Evolutionary conservation across 805 yeast species (phyloP).

Genomic region (Schwanniomyces vanrijiae): DNA sequence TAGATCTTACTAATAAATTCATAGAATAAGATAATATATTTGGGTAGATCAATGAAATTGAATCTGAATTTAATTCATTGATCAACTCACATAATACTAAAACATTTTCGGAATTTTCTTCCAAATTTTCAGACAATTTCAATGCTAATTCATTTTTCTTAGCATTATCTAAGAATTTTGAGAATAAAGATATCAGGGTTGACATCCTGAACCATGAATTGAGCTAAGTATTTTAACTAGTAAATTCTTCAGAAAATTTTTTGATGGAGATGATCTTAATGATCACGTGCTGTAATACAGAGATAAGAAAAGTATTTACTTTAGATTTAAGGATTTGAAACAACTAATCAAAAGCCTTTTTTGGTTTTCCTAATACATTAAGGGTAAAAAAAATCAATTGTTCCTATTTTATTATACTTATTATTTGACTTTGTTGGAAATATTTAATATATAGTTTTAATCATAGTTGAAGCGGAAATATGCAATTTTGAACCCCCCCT

Average conservation of each 20-base stretch:
- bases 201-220: conserved; percentile 4
- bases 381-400: too few species aligned
- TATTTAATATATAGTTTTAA: too few species aligned
- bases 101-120: conserved; percentile 14
- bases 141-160: conserved; percentile 20
- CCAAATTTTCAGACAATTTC: conserved; percentile 16
- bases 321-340: background rate
- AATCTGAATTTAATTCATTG: conserved; percentile 16
- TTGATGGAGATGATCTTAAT: background rate
- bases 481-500: too few species aligned
- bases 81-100: conserved; percentile 25
- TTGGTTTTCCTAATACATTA: too few species aligned
- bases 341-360: too few species aligned
- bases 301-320: background rate
- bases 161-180: conserved; percentile 21
- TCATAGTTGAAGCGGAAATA: too few species aligned
- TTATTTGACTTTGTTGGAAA: too few species aligned
- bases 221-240: background rate
- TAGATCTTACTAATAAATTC: conserved; percentile 1
- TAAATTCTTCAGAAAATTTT: background rate
- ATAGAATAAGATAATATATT: conserved; percentile 8
- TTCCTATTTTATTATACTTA: too few species aligned
- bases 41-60: conserved; percentile 4
- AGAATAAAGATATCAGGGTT: conserved; percentile 18
- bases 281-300: background rate